Evolutionary conservation across 176 grass and related monocot species (phyloP).

Genomic region (Oryza officinalis): DNA sequence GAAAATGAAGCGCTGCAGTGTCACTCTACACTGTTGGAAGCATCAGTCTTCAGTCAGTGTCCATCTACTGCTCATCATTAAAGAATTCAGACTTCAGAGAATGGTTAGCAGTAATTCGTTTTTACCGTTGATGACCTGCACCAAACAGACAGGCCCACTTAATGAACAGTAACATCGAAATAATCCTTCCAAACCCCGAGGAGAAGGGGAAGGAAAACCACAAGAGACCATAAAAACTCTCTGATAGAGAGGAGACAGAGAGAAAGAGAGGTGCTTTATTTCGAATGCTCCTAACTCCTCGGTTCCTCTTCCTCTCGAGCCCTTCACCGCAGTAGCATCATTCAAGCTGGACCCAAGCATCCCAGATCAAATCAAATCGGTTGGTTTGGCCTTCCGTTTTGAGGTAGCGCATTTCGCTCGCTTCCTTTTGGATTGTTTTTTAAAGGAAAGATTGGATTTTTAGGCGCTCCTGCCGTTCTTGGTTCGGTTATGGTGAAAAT

Average conservation of each 20-base stretch:
- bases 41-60: background rate
- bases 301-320: slow-evolving; percentile 43
- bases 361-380: slow-evolving; percentile 42
- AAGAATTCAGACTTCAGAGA: background rate
- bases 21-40: background rate
- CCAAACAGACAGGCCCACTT: background rate
- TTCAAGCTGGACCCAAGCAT: slow-evolving; percentile 16
- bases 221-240: background rate
- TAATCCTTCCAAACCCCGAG: slow-evolving; percentile 45
- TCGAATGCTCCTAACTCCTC: slow-evolving; percentile 66
- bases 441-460: background rate
- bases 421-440: background rate
- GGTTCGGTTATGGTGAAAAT: background rate
- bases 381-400: slow-evolving; percentile 8
- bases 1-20: background rate
- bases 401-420: slow-evolving; percentile 34
- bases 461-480: background rate
- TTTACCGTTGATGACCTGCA: background rate
- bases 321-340: slow-evolving; percentile 29
- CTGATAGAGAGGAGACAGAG: background rate
- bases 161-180: background rate
- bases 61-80: background rate
- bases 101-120: background rate
- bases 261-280: slow-evolving; percentile 59
- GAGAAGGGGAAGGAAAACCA: background rate